Base-by-base conservation (phyloP, 331 rosid species). In the Prunus yedoensis region DNA sequence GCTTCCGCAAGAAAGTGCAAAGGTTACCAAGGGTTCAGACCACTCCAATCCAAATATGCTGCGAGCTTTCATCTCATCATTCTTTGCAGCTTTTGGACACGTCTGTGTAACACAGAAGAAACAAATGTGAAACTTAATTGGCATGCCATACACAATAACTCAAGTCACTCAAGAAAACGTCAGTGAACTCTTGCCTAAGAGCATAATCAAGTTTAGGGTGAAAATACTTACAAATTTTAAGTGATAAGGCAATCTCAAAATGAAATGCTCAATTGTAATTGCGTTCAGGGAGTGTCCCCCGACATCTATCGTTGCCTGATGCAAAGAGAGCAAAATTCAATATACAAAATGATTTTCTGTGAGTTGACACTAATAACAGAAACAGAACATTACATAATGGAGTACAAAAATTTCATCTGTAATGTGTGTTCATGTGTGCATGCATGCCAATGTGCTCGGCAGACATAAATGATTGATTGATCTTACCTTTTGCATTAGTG, bases 1-100 rank as follows among this genome's bases (percentile, higher is more conserved):
- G 81, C 99, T 92, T 86, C 96, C 99, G 43, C 99, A 94, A 38
- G 97, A 89, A 77, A 94, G 99, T 41, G 99, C 96, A 77, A 94
- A 94, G 70, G 99, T 94, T 68, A 92, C 97, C 73, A 94, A 84
- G 10, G 97, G 96, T 79, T 91, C 99, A 9, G 96, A 90, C 94
- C 93, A 90, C 70, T 94, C 96, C 72, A 91, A 77, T 63, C 97
- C 97, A 18, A 90, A 91, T 81, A 80, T 59, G 62, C 91, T 92
- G 57, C 86, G 86, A 47, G 92, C 90, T 83, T 87, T 88, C 77
- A 87, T 87, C 87, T 92, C 99, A 8, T 92, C 92, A 21, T 89
- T 85, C 76, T 90, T 94, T 2, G 86, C 92, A 60, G 93, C 90
- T 84, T 87, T 94, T 6, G 90, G 93, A 79, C 97, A 89, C 3